Percentiles rank a stretch among this genome's conserved stretches.
Conservation (phyloP, 257 asterid species). For the Orobanche coerulescens region DNA sequence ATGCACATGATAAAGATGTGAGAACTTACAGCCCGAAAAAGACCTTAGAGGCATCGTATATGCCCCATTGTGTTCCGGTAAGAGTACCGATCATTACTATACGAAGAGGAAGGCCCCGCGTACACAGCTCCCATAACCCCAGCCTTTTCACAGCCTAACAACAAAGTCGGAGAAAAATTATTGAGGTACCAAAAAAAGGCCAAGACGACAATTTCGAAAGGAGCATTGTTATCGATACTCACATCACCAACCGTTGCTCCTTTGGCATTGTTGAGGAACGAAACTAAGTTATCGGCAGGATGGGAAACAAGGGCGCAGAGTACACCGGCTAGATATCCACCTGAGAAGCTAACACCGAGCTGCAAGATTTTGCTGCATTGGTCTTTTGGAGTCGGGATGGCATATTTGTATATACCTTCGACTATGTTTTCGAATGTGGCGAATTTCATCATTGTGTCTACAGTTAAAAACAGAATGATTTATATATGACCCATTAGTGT, state of each 20-base stretch:
- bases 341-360: slow-evolving; percentile 74
- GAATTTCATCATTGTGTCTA: slow-evolving; percentile 94
- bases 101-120: slow-evolving; percentile 78
- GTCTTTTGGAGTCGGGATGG: slow-evolving; percentile 64
- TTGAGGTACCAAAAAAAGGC: neutral
- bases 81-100: slow-evolving; percentile 62
- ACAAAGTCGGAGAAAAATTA: too few species aligned
- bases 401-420: slow-evolving; percentile 59
- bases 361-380: slow-evolving; percentile 58
- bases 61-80: slow-evolving; percentile 80
- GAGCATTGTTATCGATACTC: slow-evolving; percentile 23
- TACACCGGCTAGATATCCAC: slow-evolving; percentile 71
- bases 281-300: slow-evolving; percentile 83
- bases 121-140: slow-evolving; percentile 52
- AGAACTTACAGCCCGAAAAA: slow-evolving; percentile 61
- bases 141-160: slow-evolving; percentile 54
- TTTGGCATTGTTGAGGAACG: slow-evolving; percentile 79
- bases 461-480: neutral
- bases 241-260: slow-evolving; percentile 78
- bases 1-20: too few species aligned
- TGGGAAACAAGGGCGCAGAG: slow-evolving; percentile 71
- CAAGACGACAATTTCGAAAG: neutral
- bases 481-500: neutral
- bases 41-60: slow-evolving; percentile 71
- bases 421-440: slow-evolving; percentile 75